A percentile compares a stretch with the other conserved stretches of the same genome.
Evolutionary conservation across 306 rosid species (phyloP).

Genomic region (Cicer pinnatifidum): DNA sequence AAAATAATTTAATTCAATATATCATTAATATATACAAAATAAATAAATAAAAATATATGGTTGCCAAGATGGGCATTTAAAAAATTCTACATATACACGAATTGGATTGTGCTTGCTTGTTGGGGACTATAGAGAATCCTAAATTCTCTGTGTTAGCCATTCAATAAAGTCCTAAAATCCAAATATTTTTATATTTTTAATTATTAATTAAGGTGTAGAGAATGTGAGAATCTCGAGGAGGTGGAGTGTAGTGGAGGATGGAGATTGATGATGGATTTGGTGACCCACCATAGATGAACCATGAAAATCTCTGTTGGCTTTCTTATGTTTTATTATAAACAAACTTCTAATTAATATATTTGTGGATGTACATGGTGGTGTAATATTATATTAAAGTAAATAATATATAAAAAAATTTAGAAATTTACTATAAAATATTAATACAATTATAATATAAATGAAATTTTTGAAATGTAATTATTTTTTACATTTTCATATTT

Average conservation of each 20-base stretch:
- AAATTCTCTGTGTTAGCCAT: slow-evolving; percentile 74
- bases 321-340: background rate
- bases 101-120: slow-evolving; percentile 46
- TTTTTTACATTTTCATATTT: too few species aligned
- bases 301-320: slow-evolving; percentile 51
- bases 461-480: too few species aligned
- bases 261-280: slow-evolving; percentile 73
- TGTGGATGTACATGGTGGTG: too few species aligned
- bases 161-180: slow-evolving; percentile 57
- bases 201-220: slow-evolving; percentile 48
- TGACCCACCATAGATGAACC: slow-evolving; percentile 60
- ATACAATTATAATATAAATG: too few species aligned
- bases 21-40: too few species aligned
- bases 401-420: too few species aligned
- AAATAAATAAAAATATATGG: slow-evolving; percentile 18
- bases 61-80: slow-evolving; percentile 30
- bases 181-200: slow-evolving; percentile 10
- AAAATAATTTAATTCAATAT: too few species aligned
- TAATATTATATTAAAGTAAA: too few species aligned
- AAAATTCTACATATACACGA: background rate
- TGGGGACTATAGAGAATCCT: slow-evolving; percentile 60
- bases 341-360: too few species aligned
- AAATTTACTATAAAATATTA: too few species aligned
- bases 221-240: slow-evolving; percentile 96
- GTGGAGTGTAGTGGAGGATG: slow-evolving; percentile 47